Base-by-base conservation (phyloP, 495 filamentous ascomycete species). In the Xylaria acuta region DNA sequence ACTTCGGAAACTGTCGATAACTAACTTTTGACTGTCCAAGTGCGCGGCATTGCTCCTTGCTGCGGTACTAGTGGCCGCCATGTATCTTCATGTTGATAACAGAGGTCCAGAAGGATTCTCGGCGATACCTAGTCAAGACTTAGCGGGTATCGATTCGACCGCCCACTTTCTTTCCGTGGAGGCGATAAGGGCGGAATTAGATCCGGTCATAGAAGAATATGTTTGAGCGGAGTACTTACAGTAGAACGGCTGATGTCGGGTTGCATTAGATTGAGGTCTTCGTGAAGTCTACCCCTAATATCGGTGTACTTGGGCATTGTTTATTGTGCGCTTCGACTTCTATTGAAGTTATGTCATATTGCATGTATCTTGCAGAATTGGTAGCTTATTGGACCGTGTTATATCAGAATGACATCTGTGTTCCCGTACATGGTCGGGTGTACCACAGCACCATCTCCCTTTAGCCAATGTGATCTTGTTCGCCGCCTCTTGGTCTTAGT, bases 31-130 rank as follows among this genome's bases (percentile, higher is more conserved):
- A 38, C 5, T 38, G 8, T 60, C 34, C 34, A 22, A 60, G 58
- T 80, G 73, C 54, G 75, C 74, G 16, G 64, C 56, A 11, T 58
- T 79, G 22, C 74, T 79, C n/a, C 38, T 80, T 3, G 43, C 68
- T 22, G 74, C 79, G 7, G 71, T 54, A 5, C 30, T 75, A 14
- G 70, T 75, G 27, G 58, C 72, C 34, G n/a, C 53, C 12, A 41
- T 75, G 36, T 72, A 64, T 60, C 70, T 75, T 40, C 40, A 64
- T 56, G 59, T 56, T 32, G 47, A 60, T 20, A 51, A 40, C 3
- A 18, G 18, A 47, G 47, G 40, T 18, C 25, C 27, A 22, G 43
- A 67, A 41, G 65, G 65, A 54, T 67, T 67, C 47, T 22, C 5
- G 27, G 65, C 40, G 47, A 43, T 67, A 56, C 49, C 65, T 43